Conservation (phyloP, 768 basidiomycete species). For the Leucocoprinus sp. region DNA sequence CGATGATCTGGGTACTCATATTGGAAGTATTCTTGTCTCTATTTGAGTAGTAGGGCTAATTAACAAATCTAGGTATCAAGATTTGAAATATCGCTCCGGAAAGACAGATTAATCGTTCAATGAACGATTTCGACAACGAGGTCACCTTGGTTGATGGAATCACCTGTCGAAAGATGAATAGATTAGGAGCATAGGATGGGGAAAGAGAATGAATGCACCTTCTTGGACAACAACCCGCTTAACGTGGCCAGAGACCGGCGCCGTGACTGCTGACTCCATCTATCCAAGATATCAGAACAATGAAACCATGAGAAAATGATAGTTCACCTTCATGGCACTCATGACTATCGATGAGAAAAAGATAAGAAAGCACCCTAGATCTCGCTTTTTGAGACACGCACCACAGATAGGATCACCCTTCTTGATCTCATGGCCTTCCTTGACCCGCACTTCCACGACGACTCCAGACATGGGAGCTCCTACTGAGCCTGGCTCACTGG, state of each 20-base stretch:
- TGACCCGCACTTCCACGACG: slow-evolving; percentile 95
- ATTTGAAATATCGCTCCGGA: neutral
- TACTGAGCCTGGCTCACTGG: slow-evolving; percentile 90
- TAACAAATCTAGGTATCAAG: neutral
- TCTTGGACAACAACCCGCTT: slow-evolving; percentile 88
- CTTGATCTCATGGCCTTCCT: slow-evolving; percentile 96
- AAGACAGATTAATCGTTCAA: slow-evolving; percentile 21
- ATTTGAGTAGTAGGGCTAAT: too few relatives aligned
- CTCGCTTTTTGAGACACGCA: slow-evolving; percentile 30
- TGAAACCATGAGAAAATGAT: slow-evolving; percentile 12
- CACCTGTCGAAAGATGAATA: slow-evolving; percentile 39
- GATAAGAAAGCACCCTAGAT: slow-evolving; percentile 12
- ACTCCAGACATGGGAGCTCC: slow-evolving; percentile 98
- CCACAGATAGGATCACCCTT: slow-evolving; percentile 94
- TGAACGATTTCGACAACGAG: slow-evolving; percentile 84
- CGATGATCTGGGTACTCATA: too few relatives aligned
- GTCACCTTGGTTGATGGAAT: slow-evolving; percentile 93
- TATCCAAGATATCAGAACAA: slow-evolving; percentile 25
- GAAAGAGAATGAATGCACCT: slow-evolving; percentile 36
- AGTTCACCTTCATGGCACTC: slow-evolving; percentile 90
- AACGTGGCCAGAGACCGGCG: slow-evolving; percentile 93
- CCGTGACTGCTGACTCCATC: slow-evolving; percentile 98
- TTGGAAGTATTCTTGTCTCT: too few relatives aligned
- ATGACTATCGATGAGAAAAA: slow-evolving; percentile 46
- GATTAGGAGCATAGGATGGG: slow-evolving; percentile 1